Base-by-base conservation (phyloP, 768 basidiomycete species). In the Boletus vermiculosoides region DNA sequence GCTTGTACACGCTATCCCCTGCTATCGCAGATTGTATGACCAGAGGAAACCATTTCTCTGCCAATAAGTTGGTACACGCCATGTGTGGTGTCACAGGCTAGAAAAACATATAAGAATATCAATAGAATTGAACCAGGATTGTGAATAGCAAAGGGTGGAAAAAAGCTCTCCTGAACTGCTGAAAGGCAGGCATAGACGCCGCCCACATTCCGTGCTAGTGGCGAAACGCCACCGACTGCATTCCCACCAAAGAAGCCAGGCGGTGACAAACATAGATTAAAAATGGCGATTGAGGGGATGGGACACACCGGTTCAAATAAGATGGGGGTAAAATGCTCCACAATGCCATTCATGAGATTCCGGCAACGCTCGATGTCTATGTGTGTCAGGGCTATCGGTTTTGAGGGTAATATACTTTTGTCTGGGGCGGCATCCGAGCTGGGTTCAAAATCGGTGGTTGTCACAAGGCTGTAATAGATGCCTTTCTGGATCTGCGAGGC, bases 41-140 rank as follows among this genome's bases (percentile, higher is more conserved):
- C 39, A 83, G 74, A 23, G 76, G 57, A 80, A 89, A 86, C 90
- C 89, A 91, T 50, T 72, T 76, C 50, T 86, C 86, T 1, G 88
- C 90, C 53, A 91, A 78, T 0, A 82, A 72, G 66, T 89, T 83
- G 4, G 88, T 90, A 70, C 90, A 91, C 5, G 73, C 72, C 87
- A 89, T 89, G 65, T 90, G 90, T 2, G 76, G 73, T n/a, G 85
- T 84, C 7, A 83, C 77, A 5, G 85, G 69, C 71, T 71, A 56
- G 20, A 45, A 49, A 34, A 23, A n/a, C 1, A 33, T 44, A 25
- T 11, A 34, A 40, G 16, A 13, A 10, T 5, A 42, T 57, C 25
- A 55, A 45, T n/a, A 42, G 23, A 45, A 41, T 28, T 39, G 48
- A 56, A 15, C 18, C 8, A 12, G 16, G 20, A 45, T 30, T 9